Base-by-base conservation (phyloP, 2,329 filamentous ascomycete species). In the Teratosphaeria epicoccoides region DNA sequence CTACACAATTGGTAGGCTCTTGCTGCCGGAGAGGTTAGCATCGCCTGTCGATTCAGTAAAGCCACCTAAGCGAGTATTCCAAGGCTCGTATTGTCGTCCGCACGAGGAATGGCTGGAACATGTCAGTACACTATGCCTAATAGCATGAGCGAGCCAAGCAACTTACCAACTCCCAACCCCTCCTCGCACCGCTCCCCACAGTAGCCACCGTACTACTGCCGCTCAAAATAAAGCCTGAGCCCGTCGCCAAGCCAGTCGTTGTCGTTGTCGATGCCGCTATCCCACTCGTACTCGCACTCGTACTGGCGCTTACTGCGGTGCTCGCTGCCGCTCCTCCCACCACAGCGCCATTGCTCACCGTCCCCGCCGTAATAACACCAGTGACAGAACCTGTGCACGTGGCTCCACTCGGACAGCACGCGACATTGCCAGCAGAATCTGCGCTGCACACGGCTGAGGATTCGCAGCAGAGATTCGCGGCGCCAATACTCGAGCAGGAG, bases 321-420 rank as follows among this genome's bases (percentile, higher is more conserved):
- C 55, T 49, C 23, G 58, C 58, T 11, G 60, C 62, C 5, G 55
- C 28, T 12, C 62, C 58, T 47, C 51, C 56, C n/a, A 64, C 58
- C 17, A 62, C 23, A 2, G 45, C 54, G 4, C 63, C 63, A 52
- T 61, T 55, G 37, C 60, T 57, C 40, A 68, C 53, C 9, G 61
- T 63, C 10, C 65, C 65, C 26, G 59, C 66, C 0, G 70, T 67
- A 12, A 66, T 62, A 24, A 65, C 56, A 17, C 62, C 62, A 7
- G 56, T 66, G 9, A 82, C 71, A 7, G 70, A 74, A 2, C 81
- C 81, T 0, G 80, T 82, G 61, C 81, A 84, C 24, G 69, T 74
- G 12, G 76, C 76, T 48, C 76, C 74, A 24, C 67, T 71, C 0
- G 79, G 79, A 66, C 81, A 84, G 70, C 81, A 84, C 23, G 80